These are phyloP conservation scores for Cyclotella kingstonii DNA, from an alignment of 108 stramenopile species.

Conservation along the genomic window DNA sequence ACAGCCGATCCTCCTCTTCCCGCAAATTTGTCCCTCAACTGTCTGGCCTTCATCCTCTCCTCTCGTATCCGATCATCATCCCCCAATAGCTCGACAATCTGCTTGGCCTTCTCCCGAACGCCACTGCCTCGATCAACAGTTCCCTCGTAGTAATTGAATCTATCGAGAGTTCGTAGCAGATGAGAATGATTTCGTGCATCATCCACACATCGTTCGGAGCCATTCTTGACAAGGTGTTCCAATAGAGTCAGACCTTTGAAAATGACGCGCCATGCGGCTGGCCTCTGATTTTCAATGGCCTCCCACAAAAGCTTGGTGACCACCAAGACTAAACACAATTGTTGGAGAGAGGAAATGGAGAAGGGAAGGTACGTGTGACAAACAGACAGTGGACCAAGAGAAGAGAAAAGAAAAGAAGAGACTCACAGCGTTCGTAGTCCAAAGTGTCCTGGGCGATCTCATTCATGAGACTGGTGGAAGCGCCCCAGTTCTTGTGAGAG, in stretches of 20 bases:
- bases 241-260: constrained; percentile 90
- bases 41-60: constrained; percentile 88
- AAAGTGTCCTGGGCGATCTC: constrained; percentile 93
- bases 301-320: constrained; percentile 84
- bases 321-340: constrained; percentile 34
- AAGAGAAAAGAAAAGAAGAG: background rate
- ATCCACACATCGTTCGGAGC: constrained; percentile 93
- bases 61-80: constrained; percentile 93
- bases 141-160: constrained; percentile 97
- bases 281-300: constrained; percentile 80
- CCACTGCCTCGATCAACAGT: constrained; percentile 86
- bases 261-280: constrained; percentile 85
- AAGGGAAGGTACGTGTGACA: background rate
- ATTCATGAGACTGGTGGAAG: constrained; percentile 93
- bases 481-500: constrained; percentile 98
- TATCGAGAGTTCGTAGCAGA: constrained; percentile 64
- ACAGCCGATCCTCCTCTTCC: constrained; percentile 40
- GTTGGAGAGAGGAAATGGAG: background rate
- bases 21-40: constrained; percentile 81
- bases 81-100: constrained; percentile 82
- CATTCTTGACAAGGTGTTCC: constrained; percentile 96
- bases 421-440: constrained; percentile 82
- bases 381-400: background rate
- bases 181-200: constrained; percentile 91
- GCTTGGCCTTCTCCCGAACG: constrained; percentile 92